Evolutionary conservation across 495 filamentous ascomycete genomes (phyloP), one percentile per base, ranked within the genome.

Genomic region (Diplogelasinospora grovesii): DNA sequence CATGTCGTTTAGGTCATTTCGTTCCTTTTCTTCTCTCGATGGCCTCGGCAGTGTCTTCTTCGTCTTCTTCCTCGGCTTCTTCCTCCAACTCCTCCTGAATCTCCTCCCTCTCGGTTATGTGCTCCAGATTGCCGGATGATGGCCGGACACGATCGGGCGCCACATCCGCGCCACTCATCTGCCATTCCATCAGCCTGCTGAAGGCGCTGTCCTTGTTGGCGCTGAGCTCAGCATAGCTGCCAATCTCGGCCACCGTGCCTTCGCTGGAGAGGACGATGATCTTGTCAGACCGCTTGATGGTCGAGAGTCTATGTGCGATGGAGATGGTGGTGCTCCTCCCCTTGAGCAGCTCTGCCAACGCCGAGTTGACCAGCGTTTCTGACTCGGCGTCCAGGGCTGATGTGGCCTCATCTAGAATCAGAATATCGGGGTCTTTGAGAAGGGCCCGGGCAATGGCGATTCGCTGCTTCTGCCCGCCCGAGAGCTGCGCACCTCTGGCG

Each of bases 151-250:
- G 43, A 0, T 55, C 54, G 3, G 44, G 14, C 0, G 62, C 53
- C 1, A 64, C 60, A 26, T 93, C 87, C 8, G 82, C 82, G 10
- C 89, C 93, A 48, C 75, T 90, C 75, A 97, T 84, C 65, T 98
- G 92, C 93, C 93, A 98, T 60, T 97, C 89, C 92, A 98, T 98
- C 34, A 98, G 69, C 64, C 85, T 86, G 21, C 78, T 89, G 57
- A 98, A 98, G 5, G 89, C 85, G 26, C 89, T 90, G 18, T 82
- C 65, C 4, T 71, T 72, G 25, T 83, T 78, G 14, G 70, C 63
- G 49, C 79, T 84, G 19, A 98, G 71, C 41, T 87, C 78, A 10
- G 75, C 66, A 56, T 92, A 98, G 24, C 79, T 81, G 32, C 92
- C 92, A 39, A 83, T 79, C 64, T 98, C 89, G 4, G 93, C 92